phyloP scores from a whole-genome alignment of 352 stramenopile genomes.

The Phytophthora cactorum region DNA sequence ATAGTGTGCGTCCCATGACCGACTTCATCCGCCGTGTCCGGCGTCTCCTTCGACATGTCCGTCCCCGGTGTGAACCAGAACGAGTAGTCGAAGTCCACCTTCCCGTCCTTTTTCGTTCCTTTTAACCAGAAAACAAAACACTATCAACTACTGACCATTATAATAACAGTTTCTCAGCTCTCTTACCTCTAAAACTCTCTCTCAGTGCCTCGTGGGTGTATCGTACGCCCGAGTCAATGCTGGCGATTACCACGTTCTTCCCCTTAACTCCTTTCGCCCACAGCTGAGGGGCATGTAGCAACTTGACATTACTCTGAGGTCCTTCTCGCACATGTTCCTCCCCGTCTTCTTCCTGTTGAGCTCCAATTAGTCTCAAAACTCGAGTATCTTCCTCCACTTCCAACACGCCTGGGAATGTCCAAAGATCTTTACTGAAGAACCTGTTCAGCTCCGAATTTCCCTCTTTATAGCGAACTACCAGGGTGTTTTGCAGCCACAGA shows the following conservation, averaged over 20 bases:
- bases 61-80: constrained; percentile 71
- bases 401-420: constrained; percentile 48
- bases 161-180: neutral
- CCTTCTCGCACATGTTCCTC: constrained; percentile 4
- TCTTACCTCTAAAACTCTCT: constrained; percentile 52
- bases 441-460: neutral
- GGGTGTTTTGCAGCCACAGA: constrained; percentile 71
- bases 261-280: constrained; percentile 48
- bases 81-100: constrained; percentile 66
- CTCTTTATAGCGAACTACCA: constrained; percentile 42
- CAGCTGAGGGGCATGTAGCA: constrained; percentile 57
- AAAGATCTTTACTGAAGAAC: constrained; percentile 38
- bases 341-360: constrained; percentile 13
- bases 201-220: constrained; percentile 68
- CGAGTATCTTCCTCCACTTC: constrained; percentile 48
- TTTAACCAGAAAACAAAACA: constrained; percentile 8
- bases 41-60: constrained; percentile 59
- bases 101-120: constrained; percentile 36
- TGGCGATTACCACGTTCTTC: constrained; percentile 59
- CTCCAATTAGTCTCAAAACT: constrained; percentile 27
- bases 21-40: constrained; percentile 70
- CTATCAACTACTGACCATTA: neutral
- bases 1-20: constrained; percentile 78
- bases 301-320: constrained; percentile 51
- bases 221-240: constrained; percentile 75